These are phyloP conservation scores for Xylaria scruposa DNA, from an alignment of 495 filamentous ascomycete genomes.

Conservation along the genomic window DNA sequence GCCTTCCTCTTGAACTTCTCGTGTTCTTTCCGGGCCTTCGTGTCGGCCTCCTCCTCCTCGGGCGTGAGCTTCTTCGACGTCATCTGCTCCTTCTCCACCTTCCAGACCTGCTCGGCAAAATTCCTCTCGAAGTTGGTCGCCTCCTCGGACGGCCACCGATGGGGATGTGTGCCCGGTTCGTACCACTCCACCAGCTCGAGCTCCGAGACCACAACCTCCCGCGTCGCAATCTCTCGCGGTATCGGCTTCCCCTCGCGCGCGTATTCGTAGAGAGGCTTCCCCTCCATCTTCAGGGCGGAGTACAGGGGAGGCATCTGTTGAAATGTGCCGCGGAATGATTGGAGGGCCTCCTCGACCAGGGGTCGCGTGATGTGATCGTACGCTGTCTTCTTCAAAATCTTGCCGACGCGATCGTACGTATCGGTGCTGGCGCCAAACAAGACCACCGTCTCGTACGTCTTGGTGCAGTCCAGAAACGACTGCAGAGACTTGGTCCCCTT, in stretches of 20 bases:
- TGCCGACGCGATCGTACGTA: slow-evolving; percentile 85
- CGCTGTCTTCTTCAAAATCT: slow-evolving; percentile 72
- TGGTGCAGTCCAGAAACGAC: slow-evolving; percentile 83
- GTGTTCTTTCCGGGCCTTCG: slow-evolving; percentile 49
- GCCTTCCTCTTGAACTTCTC: slow-evolving; percentile 57
- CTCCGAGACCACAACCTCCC: slow-evolving; percentile 76
- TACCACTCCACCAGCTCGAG: slow-evolving; percentile 88
- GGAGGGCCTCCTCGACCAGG: slow-evolving; percentile 76
- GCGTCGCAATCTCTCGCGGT: slow-evolving; percentile 79
- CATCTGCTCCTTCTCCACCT: slow-evolving; percentile 55
- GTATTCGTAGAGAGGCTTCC: slow-evolving; percentile 95
- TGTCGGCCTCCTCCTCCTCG: slow-evolving; percentile 55
- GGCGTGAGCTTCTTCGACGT: slow-evolving; percentile 48
- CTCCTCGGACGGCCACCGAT: slow-evolving; percentile 76
- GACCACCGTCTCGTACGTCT: slow-evolving; percentile 87
- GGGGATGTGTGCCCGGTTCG: slow-evolving; percentile 78
- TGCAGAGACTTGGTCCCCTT: slow-evolving; percentile 83
- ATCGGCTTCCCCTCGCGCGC: slow-evolving; percentile 85
- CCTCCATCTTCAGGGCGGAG: slow-evolving; percentile 88
- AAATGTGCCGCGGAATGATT: slow-evolving; percentile 80
- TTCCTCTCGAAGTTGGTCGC: slow-evolving; percentile 72
- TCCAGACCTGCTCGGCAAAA: slow-evolving; percentile 73
- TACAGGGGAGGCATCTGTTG: slow-evolving; percentile 91
- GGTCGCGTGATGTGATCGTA: slow-evolving; percentile 82
- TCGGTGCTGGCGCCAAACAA: slow-evolving; percentile 94